Percentiles rank a stretch among this genome's conserved stretches.
Conservation (phyloP, 129 eudicot genomes). For the Escallonia rubra region DNA sequence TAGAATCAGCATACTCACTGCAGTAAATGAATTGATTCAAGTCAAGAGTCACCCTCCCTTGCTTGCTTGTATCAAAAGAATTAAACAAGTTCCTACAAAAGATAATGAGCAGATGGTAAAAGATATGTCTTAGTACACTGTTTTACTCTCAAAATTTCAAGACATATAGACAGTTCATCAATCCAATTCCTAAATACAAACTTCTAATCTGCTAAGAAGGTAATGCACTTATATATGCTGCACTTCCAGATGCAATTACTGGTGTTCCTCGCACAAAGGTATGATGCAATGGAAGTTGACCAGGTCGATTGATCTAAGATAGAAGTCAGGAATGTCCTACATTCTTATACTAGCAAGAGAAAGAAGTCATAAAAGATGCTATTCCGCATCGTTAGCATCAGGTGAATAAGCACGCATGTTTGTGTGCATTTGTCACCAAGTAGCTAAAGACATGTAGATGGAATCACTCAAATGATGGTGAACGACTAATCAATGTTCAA, state of each 20-base stretch:
- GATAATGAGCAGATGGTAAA: slow-evolving; percentile 5
- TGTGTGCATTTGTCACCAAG: background rate
- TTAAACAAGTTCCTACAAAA: slow-evolving; percentile 69
- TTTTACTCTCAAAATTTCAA: background rate
- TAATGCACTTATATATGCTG: background rate
- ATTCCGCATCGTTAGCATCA: too few relatives aligned
- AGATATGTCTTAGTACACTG: background rate
- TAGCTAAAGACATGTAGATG: background rate
- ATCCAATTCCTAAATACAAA: background rate
- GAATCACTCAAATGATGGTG: too few relatives aligned
- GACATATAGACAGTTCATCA: background rate
- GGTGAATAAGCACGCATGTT: too few relatives aligned
- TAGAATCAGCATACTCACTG: slow-evolving; percentile 44
- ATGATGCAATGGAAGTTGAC: background rate
- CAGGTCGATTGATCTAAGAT: background rate
- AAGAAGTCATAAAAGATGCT: background rate
- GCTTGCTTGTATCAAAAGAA: slow-evolving; percentile 90
- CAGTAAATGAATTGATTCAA: slow-evolving; percentile 87
- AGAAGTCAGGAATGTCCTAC: background rate
- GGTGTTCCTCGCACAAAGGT: background rate
- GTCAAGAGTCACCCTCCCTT: slow-evolving; percentile 93
- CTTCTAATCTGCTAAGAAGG: background rate
- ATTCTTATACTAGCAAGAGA: background rate
- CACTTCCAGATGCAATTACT: background rate
- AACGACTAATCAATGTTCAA: too few relatives aligned